Percentiles rank a stretch among this genome's conserved stretches.
Evolutionary conservation across 179 eudicot genomes (phyloP).

Genomic region (Beta macrorhiza): DNA sequence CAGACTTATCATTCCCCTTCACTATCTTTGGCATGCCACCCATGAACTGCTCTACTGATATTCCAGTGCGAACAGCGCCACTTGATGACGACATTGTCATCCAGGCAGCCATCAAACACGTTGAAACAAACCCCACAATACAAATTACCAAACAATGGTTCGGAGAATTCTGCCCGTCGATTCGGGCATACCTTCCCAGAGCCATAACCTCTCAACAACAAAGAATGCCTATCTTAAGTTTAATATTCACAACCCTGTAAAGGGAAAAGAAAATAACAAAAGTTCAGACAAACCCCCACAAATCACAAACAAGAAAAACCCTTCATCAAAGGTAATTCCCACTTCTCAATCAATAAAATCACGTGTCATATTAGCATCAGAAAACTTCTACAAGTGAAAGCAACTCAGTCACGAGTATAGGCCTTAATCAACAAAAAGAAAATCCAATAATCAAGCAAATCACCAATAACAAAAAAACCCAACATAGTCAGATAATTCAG

Average conservation of each 20-base stretch:
- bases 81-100: constrained; percentile 40
- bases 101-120: constrained; percentile 47
- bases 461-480: not conserved
- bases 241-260: constrained; percentile 24
- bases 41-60: constrained; percentile 29
- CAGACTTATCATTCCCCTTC: not conserved
- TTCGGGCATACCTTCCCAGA: constrained; percentile 37
- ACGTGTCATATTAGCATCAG: not conserved
- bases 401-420: not conserved
- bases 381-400: not conserved
- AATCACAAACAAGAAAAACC: not conserved
- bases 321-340: not conserved
- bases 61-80: constrained; percentile 28
- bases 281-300: not conserved
- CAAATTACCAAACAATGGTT: constrained; percentile 29
- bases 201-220: constrained; percentile 32
- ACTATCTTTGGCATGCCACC: constrained; percentile 27
- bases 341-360: not conserved
- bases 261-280: not conserved
- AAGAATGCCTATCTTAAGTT: constrained; percentile 4
- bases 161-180: constrained; percentile 39
- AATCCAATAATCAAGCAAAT: not conserved
- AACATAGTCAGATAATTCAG: not conserved
- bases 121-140: constrained; percentile 35
- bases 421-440: not conserved